A percentile compares a stretch with the other conserved stretches of the same genome.
Evolutionary conservation across 1,284 basidiomycete genomes (phyloP).

Genomic region (Leccinum huronense): DNA sequence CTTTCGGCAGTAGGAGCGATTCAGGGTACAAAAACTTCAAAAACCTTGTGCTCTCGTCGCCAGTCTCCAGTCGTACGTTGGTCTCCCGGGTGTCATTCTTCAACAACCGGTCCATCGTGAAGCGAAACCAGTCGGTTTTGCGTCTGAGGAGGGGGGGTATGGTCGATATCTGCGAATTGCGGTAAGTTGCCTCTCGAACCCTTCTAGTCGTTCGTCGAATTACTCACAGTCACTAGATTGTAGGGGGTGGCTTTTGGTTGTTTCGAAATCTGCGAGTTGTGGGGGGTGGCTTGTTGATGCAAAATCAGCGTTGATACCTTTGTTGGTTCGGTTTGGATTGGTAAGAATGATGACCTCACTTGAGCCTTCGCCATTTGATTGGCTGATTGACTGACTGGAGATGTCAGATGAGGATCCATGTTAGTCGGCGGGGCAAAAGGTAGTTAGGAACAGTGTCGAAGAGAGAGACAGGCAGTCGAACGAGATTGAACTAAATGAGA

Average conservation of each 20-base stretch:
- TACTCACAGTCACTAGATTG: not conserved
- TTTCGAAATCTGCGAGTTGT: not conserved
- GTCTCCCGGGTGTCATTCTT: not conserved
- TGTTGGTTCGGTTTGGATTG: not conserved
- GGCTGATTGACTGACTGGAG: not conserved
- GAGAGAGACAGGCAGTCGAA: not conserved
- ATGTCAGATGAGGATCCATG: not conserved
- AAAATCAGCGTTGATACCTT: not conserved
- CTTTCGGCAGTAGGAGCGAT: not conserved
- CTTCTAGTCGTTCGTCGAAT: not conserved
- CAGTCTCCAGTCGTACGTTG: not conserved
- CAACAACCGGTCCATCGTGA: not conserved
- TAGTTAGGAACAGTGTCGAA: not conserved
- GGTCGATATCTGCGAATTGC: not conserved
- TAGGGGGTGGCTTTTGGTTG: not conserved
- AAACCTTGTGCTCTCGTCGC: not conserved
- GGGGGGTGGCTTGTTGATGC: not conserved
- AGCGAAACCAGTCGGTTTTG: conserved; percentile 1
- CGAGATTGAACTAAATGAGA: not conserved
- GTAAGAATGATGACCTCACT: not conserved
- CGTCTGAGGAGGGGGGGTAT: not conserved
- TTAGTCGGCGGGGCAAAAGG: not conserved
- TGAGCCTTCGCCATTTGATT: not conserved
- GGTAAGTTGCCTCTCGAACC: not conserved
- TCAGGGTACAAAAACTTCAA: not conserved